Evolutionary conservation across 441 rosid species (phyloP), one percentile per base, ranked within the genome.

Genomic region (Iberis amara): DNA sequence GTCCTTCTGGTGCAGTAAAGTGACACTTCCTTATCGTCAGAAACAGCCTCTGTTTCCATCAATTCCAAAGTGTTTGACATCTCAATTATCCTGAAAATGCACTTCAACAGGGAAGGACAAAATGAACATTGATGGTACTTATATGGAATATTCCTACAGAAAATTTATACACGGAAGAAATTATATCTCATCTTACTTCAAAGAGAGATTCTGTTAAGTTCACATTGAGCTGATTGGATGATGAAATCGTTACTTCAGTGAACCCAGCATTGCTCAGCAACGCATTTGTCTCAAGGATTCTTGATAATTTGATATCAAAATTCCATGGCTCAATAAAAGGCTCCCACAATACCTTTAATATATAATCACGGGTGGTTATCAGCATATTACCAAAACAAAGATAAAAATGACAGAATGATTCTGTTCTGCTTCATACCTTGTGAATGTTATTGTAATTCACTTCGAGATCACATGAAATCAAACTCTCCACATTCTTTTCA

Each of bases 291-390:
- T 78, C 85, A 27, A 69, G 66, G 65, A 73, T 82, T 68, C 78
- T 68, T 33, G 64, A 69, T 57, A 86, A 35, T 48, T 68, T 64
- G 24, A 84, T 56, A 61, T 82, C 77, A 74, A 92, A 82, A 47
- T 69, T 79, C 95, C 96, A 92, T 28, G 86, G 95, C 79, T 92
- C 95, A 9, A 88, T 60, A 73, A 88, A 86, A 60, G 96, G 94
- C 78, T 92, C 95, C 96, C 94, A 86, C 54, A 76, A 68, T 49
- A 88, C 98, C 98, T 92, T 66, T 44, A 65, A 54, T 40, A 43
- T 53, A 31, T 27, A 66, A 31, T 55, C 59, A 52, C 28, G 24
- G 26, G 71, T 35, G 36, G 52, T 44, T 53, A 64, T 68, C 38
- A 59, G 62, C 44, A 49, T 39, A 50, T 13, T 52, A 47, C 14